Percentiles rank a stretch among this genome's conserved stretches.
Conservation (phyloP, 306 rosid genomes). For the barrel medic (Medicago truncatula) region MtrunA17r5.0-ANR NC_053045.1:45636501-45637000, state of each 20-base stretch:
- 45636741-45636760: neutral
- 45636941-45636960: no score
- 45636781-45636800: no score
- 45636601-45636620: neutral
- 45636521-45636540: neutral
- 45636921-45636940: no score
- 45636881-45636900: no score
- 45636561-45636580: neutral
- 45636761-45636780: no score
- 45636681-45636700: neutral
- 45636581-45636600: neutral
- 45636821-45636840: no score
- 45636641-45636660: constrained; percentile 13
- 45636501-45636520: neutral
- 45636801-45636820: no score
- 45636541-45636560: neutral
- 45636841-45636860: no score
- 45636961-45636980: no score
- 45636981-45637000: no score
- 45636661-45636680: neutral
- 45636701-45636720: neutral
- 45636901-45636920: no score
- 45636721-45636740: constrained; percentile 19
- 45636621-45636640: neutral
- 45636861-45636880: no score